These are phyloP conservation scores for Ascochyta pisi DNA, from an alignment of 2,329 filamentous ascomycete genomes.

Conservation along the genomic window DNA sequence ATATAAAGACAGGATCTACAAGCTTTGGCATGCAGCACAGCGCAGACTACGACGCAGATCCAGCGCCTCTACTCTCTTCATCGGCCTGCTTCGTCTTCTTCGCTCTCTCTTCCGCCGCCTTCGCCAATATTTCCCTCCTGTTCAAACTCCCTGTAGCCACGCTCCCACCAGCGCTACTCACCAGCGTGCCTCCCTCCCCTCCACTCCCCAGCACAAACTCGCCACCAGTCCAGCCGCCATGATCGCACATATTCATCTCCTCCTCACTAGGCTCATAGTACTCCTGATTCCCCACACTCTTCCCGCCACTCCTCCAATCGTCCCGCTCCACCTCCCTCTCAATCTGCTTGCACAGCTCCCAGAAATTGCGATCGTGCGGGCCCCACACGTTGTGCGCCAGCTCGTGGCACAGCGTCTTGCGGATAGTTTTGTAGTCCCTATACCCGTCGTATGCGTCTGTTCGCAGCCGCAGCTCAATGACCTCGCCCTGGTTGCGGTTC, in stretches of 20 bases:
- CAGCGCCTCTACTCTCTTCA: conserved; percentile 39
- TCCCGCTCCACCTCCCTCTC: conserved; percentile 82
- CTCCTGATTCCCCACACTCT: conserved; percentile 43
- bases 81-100: conserved; percentile 58
- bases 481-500: conserved; percentile 86
- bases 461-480: conserved; percentile 87
- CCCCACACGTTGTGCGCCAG: conserved; percentile 89
- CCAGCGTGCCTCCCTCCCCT: conserved; percentile 23
- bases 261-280: conserved; percentile 41
- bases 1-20: background rate
- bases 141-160: conserved; percentile 59
- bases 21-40: background rate
- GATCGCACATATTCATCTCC: conserved; percentile 42
- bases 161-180: conserved; percentile 32
- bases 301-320: conserved; percentile 78
- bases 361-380: conserved; percentile 85
- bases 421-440: conserved; percentile 87
- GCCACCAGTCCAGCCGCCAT: conserved; percentile 55
- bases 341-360: conserved; percentile 85
- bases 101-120: conserved; percentile 72
- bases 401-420: conserved; percentile 93
- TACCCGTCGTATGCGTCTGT: conserved; percentile 96
- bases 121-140: conserved; percentile 76
- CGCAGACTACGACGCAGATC: background rate
- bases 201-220: conserved; percentile 47